A percentile compares a stretch with the other conserved stretches of the same genome.
Evolutionary conservation across 2,329 filamentous ascomycete species (phyloP).

Genomic region (Paraconiothyrium sp.): DNA sequence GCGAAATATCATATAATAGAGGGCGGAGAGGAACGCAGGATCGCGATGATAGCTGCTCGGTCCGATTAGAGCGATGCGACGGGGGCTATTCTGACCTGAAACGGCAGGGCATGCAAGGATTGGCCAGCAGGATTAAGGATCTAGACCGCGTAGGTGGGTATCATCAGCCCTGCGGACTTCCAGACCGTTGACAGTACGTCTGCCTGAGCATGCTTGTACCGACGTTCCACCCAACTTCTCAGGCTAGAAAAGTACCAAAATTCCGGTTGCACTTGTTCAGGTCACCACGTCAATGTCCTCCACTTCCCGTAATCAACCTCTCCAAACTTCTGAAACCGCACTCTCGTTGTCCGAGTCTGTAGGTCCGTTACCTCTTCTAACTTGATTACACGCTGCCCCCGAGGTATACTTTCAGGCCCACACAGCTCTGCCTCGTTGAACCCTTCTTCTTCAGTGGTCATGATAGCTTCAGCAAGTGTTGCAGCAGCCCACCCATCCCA

Average conservation of each 20-base stretch:
- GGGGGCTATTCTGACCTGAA: slow-evolving; percentile 4
- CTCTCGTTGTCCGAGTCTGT: not conserved
- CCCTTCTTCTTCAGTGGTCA: slow-evolving; percentile 15
- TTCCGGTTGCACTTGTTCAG: not conserved
- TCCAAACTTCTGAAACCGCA: slow-evolving; percentile 4
- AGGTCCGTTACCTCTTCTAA: slow-evolving; percentile 14
- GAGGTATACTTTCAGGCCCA: slow-evolving; percentile 2
- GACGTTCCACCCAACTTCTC: not conserved
- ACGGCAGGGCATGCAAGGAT: slow-evolving; percentile 1
- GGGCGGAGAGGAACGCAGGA: not conserved
- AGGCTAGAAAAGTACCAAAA: not conserved
- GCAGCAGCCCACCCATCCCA: slow-evolving; percentile 20
- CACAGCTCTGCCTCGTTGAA: not conserved
- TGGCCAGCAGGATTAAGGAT: not conserved
- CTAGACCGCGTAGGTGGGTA: not conserved
- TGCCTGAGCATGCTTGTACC: not conserved
- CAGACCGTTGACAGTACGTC: not conserved
- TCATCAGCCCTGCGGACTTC: not conserved
- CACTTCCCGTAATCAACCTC: slow-evolving; percentile 2
- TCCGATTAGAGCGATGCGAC: not conserved
- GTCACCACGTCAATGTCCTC: slow-evolving; percentile 10
- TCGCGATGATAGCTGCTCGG: not conserved
- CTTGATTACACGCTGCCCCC: not conserved
- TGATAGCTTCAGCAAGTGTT: slow-evolving; percentile 7
- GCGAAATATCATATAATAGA: too few species aligned